Evolutionary conservation across 495 filamentous ascomycete genomes (phyloP).

Genomic region (Xylaria curta): DNA sequence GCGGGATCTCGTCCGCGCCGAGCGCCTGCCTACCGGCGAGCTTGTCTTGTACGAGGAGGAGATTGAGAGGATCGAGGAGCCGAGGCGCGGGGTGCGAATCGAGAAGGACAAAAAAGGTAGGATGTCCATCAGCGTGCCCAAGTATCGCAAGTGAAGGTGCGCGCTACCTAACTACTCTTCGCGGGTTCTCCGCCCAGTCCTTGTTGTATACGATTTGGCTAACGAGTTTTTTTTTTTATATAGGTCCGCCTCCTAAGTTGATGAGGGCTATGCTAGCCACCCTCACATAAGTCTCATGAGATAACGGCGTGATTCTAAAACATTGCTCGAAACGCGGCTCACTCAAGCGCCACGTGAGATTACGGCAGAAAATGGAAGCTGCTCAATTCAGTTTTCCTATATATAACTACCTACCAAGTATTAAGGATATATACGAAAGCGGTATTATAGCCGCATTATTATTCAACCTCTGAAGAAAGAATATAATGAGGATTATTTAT

Average conservation of each 20-base stretch:
- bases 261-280: conserved; percentile 79
- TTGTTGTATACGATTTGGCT: conserved; percentile 5
- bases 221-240: conserved; percentile 9
- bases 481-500: background rate
- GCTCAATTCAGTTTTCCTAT: background rate
- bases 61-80: conserved; percentile 58
- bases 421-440: background rate
- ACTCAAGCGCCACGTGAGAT: too few relatives aligned
- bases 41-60: conserved; percentile 62
- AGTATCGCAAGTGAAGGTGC: conserved; percentile 55
- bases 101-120: conserved; percentile 89
- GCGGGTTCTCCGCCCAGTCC: conserved; percentile 5
- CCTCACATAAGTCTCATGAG: conserved; percentile 61
- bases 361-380: background rate
- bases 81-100: conserved; percentile 65
- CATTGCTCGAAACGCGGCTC: background rate
- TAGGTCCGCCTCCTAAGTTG: conserved; percentile 65
- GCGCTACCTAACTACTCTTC: conserved; percentile 28
- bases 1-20: conserved; percentile 52
- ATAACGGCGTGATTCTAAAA: background rate
- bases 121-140: conserved; percentile 70
- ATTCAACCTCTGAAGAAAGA: background rate
- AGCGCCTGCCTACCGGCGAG: conserved; percentile 57
- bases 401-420: background rate
- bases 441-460: background rate